phyloP scores from a whole-genome alignment of 2,329 filamentous ascomycete genomes.

The Diaporthe ampelina region DNA sequence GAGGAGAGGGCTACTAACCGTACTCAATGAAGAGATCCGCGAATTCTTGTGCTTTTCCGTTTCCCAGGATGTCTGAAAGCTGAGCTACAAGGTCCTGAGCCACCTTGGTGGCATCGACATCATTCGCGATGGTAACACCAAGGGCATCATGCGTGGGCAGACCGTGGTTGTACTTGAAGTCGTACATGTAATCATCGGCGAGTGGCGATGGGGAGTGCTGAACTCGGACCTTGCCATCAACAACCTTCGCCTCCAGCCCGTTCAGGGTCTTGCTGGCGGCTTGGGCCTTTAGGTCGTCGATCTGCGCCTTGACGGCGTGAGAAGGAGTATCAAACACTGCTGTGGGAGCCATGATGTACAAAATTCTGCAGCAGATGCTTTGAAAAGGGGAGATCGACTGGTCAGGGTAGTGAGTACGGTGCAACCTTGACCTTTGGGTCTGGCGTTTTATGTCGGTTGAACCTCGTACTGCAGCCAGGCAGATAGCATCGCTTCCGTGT shows the following conservation, averaged over 20 bases:
- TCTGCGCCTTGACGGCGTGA: not conserved
- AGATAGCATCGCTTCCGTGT: not conserved
- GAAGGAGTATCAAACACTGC: not conserved
- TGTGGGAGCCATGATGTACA: not conserved
- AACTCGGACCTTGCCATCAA: not conserved
- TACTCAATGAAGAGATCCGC: constrained; percentile 1
- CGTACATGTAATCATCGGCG: constrained; percentile 58
- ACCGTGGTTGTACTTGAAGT: constrained; percentile 55
- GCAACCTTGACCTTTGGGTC: no score
- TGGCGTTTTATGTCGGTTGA: not conserved
- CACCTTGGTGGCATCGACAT: constrained; percentile 11
- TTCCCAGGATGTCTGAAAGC: not conserved
- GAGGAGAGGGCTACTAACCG: not conserved
- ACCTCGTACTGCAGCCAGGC: not conserved
- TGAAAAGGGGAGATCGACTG: no score
- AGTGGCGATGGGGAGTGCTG: constrained; percentile 45
- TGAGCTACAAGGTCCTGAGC: not conserved
- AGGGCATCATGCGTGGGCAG: not conserved
- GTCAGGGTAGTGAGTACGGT: no score
- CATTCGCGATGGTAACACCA: not conserved
- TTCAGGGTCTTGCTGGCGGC: not conserved
- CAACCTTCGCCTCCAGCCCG: constrained; percentile 1
- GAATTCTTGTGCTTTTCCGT: not conserved
- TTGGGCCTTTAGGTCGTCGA: not conserved
- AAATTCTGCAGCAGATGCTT: no score